Conservation (phyloP, 306 rosid species). For the Pterocarpus macrocarpus region DNA sequence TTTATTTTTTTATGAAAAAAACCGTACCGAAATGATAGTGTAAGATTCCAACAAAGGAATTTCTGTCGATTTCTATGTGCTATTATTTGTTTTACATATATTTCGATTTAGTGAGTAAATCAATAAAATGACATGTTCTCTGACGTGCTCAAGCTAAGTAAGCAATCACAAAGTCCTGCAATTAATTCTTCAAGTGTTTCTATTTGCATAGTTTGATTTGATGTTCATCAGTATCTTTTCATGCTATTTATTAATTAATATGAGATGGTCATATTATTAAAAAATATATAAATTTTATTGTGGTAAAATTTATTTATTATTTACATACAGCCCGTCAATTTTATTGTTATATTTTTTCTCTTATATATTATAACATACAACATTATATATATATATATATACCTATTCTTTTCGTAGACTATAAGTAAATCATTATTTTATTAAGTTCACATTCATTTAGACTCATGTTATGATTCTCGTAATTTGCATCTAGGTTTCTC, state of each 20-base stretch:
- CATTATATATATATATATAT: too few relatives aligned
- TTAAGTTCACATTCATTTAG: not conserved
- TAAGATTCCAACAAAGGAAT: slow-evolving; percentile 12
- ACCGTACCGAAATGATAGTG: not conserved
- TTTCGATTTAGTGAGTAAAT: not conserved
- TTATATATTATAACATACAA: too few relatives aligned
- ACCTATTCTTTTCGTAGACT: not conserved
- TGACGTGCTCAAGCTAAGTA: not conserved
- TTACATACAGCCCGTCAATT: too few relatives aligned
- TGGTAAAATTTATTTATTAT: too few relatives aligned
- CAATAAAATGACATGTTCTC: not conserved
- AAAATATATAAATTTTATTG: too few relatives aligned
- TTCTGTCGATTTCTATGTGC: not conserved
- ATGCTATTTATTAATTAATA: too few relatives aligned
- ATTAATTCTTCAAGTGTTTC: not conserved
- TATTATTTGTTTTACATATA: not conserved
- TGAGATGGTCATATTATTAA: too few relatives aligned
- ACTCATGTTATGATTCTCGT: not conserved
- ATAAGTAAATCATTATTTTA: not conserved
- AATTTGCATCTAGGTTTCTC: not conserved
- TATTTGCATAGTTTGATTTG: too few relatives aligned
- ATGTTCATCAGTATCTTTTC: too few relatives aligned
- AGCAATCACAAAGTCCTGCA: not conserved
- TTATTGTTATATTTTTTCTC: too few relatives aligned
- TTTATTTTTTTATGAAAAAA: too few relatives aligned